A percentile compares a stretch with the other conserved stretches of the same genome.
phyloP scores from a whole-genome alignment of 306 rosid species.

The Lathyrus tuberosus region DNA sequence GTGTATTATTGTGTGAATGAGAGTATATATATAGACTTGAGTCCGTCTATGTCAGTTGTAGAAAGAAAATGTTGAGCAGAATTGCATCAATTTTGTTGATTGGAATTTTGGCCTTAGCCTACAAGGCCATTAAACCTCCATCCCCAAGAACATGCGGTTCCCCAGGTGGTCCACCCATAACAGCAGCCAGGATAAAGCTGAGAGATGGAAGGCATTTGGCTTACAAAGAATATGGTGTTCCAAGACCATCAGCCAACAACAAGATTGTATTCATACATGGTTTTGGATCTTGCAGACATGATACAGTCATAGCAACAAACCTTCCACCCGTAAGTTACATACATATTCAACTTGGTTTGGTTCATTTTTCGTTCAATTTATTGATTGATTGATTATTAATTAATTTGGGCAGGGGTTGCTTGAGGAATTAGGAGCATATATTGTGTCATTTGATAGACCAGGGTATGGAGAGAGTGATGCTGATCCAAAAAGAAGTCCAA shows the following conservation, averaged over 20 bases:
- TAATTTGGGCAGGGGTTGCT: conserved; percentile 38
- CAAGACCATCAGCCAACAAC: conserved; percentile 46
- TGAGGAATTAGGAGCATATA: conserved; percentile 43
- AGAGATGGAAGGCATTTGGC: conserved; percentile 73
- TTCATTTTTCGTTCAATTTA: not conserved
- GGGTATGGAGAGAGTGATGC: conserved; percentile 62
- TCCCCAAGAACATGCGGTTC: conserved; percentile 55
- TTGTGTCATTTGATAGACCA: conserved; percentile 55
- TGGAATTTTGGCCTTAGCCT: conserved; percentile 44
- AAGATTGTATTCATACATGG: conserved; percentile 59
- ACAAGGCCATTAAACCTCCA: conserved; percentile 43
- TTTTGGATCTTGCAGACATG: conserved; percentile 34
- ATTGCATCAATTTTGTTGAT: conserved; percentile 34
- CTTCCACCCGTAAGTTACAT: conserved; percentile 2
- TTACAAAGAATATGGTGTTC: conserved; percentile 65
- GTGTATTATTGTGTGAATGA: too few relatives aligned
- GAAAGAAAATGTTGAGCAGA: not conserved
- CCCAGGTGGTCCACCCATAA: conserved; percentile 54
- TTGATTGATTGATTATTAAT: not conserved
- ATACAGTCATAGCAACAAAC: conserved; percentile 18
- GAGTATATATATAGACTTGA: too few relatives aligned
- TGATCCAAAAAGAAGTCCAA: conserved; percentile 34
- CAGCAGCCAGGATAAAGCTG: conserved; percentile 57
- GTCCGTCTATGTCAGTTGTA: too few relatives aligned
- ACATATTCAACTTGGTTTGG: not conserved